These are phyloP conservation scores for Calonectria henricotiae DNA, from an alignment of 2,329 filamentous ascomycete genomes.

Conservation along the genomic window DNA sequence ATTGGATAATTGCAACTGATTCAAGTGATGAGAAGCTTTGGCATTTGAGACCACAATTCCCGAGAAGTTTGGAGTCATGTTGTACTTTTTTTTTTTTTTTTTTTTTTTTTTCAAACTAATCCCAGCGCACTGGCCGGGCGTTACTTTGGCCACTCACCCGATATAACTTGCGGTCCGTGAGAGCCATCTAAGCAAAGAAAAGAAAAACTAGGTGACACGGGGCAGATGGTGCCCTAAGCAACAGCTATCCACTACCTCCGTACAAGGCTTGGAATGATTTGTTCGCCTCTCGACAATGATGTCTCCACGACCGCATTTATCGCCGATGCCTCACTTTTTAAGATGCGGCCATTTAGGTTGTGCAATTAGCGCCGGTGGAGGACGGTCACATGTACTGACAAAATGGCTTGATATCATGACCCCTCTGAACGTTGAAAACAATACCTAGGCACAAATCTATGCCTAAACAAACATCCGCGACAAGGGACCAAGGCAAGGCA, in stretches of 20 bases:
- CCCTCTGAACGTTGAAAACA: conserved; percentile 16
- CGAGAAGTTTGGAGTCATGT: not conserved
- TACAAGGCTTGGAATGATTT: conserved; percentile 21
- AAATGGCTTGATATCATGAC: conserved; percentile 17
- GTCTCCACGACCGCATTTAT: conserved; percentile 38
- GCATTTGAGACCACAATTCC: conserved; percentile 3
- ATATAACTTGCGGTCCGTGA: conserved; percentile 15
- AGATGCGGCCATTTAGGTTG: conserved; percentile 10
- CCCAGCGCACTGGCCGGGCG: conserved; percentile 29
- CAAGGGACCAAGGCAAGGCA: conserved; percentile 12
- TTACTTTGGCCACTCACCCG: conserved; percentile 32
- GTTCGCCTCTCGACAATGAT: conserved; percentile 4
- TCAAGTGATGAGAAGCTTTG: not conserved
- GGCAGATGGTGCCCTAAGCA: conserved; percentile 26
- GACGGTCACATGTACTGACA: conserved; percentile 22
- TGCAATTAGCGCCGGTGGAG: conserved; percentile 18
- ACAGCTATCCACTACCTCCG: conserved; percentile 6
- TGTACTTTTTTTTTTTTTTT: no score
- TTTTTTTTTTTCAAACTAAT: conserved; percentile 11
- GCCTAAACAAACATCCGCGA: conserved; percentile 4
- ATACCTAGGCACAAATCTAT: conserved; percentile 1
- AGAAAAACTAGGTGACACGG: conserved; percentile 23
- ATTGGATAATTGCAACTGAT: not conserved
- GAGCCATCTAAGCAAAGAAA: conserved; percentile 16
- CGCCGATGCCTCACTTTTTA: conserved; percentile 32